Evolutionary conservation across 106 monocot genomes (phyloP), one percentile per base, ranked within the genome.

Genomic region (Dendrobium officinale): DNA sequence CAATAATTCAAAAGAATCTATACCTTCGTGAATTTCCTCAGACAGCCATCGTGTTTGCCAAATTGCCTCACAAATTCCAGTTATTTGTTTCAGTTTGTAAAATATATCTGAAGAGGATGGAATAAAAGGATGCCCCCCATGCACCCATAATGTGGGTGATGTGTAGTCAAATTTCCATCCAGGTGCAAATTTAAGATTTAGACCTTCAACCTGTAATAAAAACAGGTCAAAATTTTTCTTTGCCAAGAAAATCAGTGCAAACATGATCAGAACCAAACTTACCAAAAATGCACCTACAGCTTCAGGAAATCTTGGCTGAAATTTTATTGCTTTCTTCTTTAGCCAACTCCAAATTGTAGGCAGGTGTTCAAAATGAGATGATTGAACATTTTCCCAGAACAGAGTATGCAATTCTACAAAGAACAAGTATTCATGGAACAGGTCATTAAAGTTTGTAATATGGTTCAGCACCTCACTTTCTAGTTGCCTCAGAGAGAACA

Each of bases 111-210:
- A 75, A 78, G 88, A 90, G 13, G 88, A 87, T 78, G 95, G 87
- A 66, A 93, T 9, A 77, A 85, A 82, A 45, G 99, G 99, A 86
- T 93, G 99, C 11, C 99, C 95, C 2, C 91, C 95, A 80, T 89
- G 79, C 73, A 82, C 19, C 95, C 95, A 99, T 72, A 99, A 79
- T 44, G 85, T 72, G 9, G 91, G 83, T 67, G 90, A 91, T 67
- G 77, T 75, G 17, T 18, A 22, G 67, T 80, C 31, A 18, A 87
- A 54, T 83, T 75, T 83, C 45, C 84, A 86, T 45, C 11, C 55
- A 77, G 79, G 83, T 4, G 84, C 75, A 67, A 27, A 79, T 18
- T 59, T 82, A 51, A 90, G 82, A 20, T 87, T 87, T 27, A 59
- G 37, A 73, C 78, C 81, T 37, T 81, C 82, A 67, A 19, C 80